phyloP scores from a whole-genome alignment of 2,329 filamentous ascomycete species.

The Aspergillus sclerotialis region DNA sequence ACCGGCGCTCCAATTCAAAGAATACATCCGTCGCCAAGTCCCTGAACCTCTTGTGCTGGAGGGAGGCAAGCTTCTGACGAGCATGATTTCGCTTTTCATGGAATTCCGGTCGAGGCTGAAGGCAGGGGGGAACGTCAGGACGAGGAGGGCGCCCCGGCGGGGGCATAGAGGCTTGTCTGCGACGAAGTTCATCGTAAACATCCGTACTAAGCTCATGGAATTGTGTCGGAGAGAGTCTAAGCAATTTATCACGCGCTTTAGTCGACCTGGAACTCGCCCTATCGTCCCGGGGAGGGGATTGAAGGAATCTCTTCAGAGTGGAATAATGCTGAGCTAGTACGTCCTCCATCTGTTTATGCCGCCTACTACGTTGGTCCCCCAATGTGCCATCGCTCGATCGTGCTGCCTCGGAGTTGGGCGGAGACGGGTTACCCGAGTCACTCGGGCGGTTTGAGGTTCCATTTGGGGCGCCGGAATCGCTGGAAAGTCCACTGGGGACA shows the following conservation, averaged over 20 bases:
- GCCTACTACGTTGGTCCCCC: slow-evolving; percentile 56
- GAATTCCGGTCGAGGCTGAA: slow-evolving; percentile 80
- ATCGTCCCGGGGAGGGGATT: slow-evolving; percentile 64
- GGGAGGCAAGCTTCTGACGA: slow-evolving; percentile 85
- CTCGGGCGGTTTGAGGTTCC: slow-evolving; percentile 18
- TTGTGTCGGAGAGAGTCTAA: slow-evolving; percentile 82
- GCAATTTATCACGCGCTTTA: slow-evolving; percentile 87
- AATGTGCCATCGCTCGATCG: slow-evolving; percentile 70
- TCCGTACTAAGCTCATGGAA: slow-evolving; percentile 98
- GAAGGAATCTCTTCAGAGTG: slow-evolving; percentile 69
- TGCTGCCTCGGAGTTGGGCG: slow-evolving; percentile 73
- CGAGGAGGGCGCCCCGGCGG: slow-evolving; percentile 35
- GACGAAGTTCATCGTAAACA: slow-evolving; percentile 89
- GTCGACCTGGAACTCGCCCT: slow-evolving; percentile 69
- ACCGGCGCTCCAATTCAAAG: slow-evolving; percentile 84
- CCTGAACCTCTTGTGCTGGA: slow-evolving; percentile 78
- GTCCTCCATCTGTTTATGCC: slow-evolving; percentile 56
- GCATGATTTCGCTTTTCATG: slow-evolving; percentile 97
- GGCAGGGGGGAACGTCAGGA: slow-evolving; percentile 56
- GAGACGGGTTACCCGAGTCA: slow-evolving; percentile 57
- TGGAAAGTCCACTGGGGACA: slow-evolving; percentile 47
- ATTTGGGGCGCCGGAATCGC: slow-evolving; percentile 46
- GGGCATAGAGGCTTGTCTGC: slow-evolving; percentile 64
- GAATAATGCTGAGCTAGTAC: slow-evolving; percentile 74
- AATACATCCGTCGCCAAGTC: slow-evolving; percentile 95